These are phyloP conservation scores for Prillingera fragicola DNA, from an alignment of 1,284 basidiomycete genomes.

Conservation along the genomic window DNA sequence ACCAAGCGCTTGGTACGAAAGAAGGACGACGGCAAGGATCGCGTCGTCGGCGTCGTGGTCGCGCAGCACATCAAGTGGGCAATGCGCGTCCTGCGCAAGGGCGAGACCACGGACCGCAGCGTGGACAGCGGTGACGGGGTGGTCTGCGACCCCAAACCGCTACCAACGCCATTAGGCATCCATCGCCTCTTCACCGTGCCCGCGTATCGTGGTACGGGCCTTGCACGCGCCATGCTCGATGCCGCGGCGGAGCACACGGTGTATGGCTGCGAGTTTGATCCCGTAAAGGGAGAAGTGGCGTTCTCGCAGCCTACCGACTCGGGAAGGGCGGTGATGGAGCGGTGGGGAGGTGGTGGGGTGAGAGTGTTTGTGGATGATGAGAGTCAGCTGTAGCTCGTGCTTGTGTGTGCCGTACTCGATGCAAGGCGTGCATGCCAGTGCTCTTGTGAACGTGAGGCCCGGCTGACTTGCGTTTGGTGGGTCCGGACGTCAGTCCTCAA, in stretches of 20 bases:
- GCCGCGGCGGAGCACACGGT: constrained; percentile 40
- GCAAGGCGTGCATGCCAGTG: not conserved
- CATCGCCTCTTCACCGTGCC: constrained; percentile 51
- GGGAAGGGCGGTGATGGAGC: constrained; percentile 45
- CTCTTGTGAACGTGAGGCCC: not conserved
- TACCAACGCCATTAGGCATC: constrained; percentile 48
- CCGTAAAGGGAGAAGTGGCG: constrained; percentile 39
- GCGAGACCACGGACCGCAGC: constrained; percentile 14
- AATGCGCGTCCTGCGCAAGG: constrained; percentile 38
- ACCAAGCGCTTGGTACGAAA: not conserved
- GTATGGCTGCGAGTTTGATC: constrained; percentile 46
- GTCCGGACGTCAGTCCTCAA: too few species aligned
- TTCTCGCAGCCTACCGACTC: constrained; percentile 51
- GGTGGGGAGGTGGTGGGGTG: constrained; percentile 39
- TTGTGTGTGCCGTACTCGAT: not conserved
- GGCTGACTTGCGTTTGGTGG: too few species aligned
- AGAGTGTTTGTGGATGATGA: constrained; percentile 48
- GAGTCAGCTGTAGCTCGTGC: constrained; percentile 27
- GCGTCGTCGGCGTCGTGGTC: constrained; percentile 47
- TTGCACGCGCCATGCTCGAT: constrained; percentile 43
- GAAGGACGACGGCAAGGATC: constrained; percentile 12
- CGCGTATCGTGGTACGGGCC: constrained; percentile 35
- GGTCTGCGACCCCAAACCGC: constrained; percentile 45
- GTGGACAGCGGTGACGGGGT: constrained; percentile 45
- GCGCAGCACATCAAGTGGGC: constrained; percentile 48